Percentiles rank a stretch among this genome's conserved stretches.
phyloP scores from a whole-genome alignment of 208 protist species.

The Phytomonas francai region DNA sequence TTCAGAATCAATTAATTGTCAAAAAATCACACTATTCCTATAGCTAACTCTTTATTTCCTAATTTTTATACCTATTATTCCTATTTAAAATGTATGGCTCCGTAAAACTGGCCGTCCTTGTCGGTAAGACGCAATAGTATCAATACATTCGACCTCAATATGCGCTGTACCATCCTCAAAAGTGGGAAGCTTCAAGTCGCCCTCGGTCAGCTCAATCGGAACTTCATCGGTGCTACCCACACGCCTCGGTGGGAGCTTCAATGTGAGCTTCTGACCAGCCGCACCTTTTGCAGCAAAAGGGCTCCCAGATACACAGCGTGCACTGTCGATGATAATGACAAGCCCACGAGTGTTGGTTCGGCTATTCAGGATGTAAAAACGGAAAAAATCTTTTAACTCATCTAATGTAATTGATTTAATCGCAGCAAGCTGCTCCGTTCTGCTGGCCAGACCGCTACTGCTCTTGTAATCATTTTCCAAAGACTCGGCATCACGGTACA shows the following conservation, averaged over 20 bases:
- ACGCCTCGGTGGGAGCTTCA: neutral
- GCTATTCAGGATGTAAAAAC: constrained; percentile 27
- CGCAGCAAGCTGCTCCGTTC: constrained; percentile 25
- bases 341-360: constrained; percentile 25
- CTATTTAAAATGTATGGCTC: constrained; percentile 12
- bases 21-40: too few species aligned
- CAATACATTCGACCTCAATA: constrained; percentile 15
- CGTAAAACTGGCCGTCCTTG: constrained; percentile 9
- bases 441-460: constrained; percentile 20
- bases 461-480: constrained; percentile 27
- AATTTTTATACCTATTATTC: too few species aligned
- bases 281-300: too few species aligned
- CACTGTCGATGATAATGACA: constrained; percentile 33
- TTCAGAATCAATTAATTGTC: too few species aligned
- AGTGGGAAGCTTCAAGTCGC: constrained; percentile 22
- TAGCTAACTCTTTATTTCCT: too few species aligned
- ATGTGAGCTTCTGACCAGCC: too few species aligned
- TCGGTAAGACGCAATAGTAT: constrained; percentile 16
- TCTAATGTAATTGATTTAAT: constrained; percentile 24
- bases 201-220: constrained; percentile 7
- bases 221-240: constrained; percentile 7
- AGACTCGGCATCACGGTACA: constrained; percentile 24
- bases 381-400: constrained; percentile 31
- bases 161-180: constrained; percentile 11
- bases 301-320: too few species aligned